A percentile compares a stretch with the other conserved stretches of the same genome.
These are phyloP conservation scores for Albugo laibachii DNA, from an alignment of 352 stramenopile genomes.

Conservation along the genomic window DNA sequence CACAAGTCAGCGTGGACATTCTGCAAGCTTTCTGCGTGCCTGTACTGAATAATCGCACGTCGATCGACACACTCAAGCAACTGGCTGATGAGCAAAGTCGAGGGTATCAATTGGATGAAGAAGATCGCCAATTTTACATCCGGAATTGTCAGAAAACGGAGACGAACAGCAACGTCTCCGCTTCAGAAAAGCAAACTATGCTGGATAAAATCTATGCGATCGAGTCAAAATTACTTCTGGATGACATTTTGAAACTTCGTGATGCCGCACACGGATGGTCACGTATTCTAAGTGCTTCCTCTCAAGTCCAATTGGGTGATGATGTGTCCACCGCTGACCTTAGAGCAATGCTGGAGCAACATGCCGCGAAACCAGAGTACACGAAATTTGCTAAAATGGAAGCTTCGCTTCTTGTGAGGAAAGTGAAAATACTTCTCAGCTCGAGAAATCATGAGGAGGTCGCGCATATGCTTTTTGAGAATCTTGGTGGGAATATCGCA, in stretches of 20 bases:
- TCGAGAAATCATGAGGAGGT: constrained; percentile 17
- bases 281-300: constrained; percentile 15
- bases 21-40: constrained; percentile 33
- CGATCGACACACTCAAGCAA: constrained; percentile 25
- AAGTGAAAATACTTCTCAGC: constrained; percentile 27
- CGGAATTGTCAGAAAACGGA: constrained; percentile 25
- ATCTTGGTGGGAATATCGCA: constrained; percentile 25
- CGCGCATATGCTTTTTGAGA: constrained; percentile 24
- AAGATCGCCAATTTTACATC: constrained; percentile 32
- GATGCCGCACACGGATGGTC: constrained; percentile 15
- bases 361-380: constrained; percentile 18
- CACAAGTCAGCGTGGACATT: constrained; percentile 22
- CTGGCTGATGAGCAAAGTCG: constrained; percentile 8
- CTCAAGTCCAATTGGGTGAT: constrained; percentile 8
- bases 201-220: constrained; percentile 18
- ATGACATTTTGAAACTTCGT: constrained; percentile 26
- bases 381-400: constrained; percentile 34
- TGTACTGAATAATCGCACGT: constrained; percentile 25
- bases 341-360: constrained; percentile 18
- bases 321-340: constrained; percentile 23
- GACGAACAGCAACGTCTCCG: constrained; percentile 18
- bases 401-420: constrained; percentile 25
- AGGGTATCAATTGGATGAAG: too few species aligned
- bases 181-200: constrained; percentile 18
- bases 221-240: constrained; percentile 21